These are phyloP conservation scores for Physcomitrium patens DNA, from an alignment of 225 moss, liverwort and hornwort genomes.

Conservation along the genomic window DNA sequence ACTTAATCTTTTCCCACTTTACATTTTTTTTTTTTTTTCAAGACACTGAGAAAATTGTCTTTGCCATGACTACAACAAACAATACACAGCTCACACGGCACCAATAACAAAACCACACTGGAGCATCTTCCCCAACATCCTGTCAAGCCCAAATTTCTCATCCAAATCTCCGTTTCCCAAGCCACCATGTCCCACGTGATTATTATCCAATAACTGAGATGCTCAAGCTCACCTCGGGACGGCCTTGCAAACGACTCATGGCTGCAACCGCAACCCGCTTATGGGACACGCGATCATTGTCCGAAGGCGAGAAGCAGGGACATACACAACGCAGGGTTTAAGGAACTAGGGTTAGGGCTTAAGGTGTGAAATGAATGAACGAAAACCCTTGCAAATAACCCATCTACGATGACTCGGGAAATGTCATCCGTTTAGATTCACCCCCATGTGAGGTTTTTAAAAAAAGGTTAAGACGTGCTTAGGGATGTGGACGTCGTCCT, in stretches of 20 bases:
- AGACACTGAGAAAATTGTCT: too few species aligned
- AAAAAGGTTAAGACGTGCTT: neutral
- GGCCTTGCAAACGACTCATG: conserved; percentile 74
- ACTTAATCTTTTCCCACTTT: too few species aligned
- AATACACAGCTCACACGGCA: too few species aligned
- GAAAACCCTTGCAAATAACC: neutral
- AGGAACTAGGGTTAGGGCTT: conserved; percentile 47
- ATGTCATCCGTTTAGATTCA: neutral
- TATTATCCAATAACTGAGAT: neutral
- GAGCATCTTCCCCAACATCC: too few species aligned
- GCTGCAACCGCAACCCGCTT: conserved; percentile 37
- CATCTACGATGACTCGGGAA: neutral
- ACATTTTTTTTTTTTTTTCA: too few species aligned
- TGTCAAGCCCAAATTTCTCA: neutral
- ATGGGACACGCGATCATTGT: conserved; percentile 7
- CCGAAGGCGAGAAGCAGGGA: neutral
- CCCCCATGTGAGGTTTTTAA: neutral
- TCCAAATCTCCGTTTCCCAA: neutral
- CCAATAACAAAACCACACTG: too few species aligned
- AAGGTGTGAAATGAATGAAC: neutral
- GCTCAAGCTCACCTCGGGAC: conserved; percentile 49
- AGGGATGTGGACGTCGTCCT: neutral
- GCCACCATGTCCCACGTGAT: neutral
- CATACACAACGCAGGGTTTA: conserved; percentile 37
- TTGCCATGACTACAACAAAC: too few species aligned